A percentile compares a stretch with the other conserved stretches of the same genome.
Evolutionary conservation across 805 yeast species (phyloP).

Genomic region (Nakazawaea wickerhamii): DNA sequence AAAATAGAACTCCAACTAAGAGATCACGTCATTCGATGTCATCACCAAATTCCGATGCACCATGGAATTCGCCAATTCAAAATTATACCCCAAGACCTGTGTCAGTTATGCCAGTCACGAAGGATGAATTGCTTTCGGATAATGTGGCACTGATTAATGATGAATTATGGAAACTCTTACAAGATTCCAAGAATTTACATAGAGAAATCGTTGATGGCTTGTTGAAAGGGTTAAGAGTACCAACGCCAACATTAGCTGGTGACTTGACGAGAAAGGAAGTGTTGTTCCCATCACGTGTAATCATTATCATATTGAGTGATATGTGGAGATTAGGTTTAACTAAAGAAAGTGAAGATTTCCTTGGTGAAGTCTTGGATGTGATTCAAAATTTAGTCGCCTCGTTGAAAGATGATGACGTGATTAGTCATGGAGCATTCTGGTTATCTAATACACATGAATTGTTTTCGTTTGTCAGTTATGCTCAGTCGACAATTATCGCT

Average conservation of each 20-base stretch:
- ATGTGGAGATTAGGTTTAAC: conserved; percentile 98
- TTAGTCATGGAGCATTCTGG: conserved; percentile 96
- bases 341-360: conserved; percentile 81
- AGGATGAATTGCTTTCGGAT: conserved; percentile 40
- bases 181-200: conserved; percentile 68
- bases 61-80: conserved; percentile 30
- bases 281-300: conserved; percentile 91
- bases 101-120: conserved; percentile 54
- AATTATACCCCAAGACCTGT: conserved; percentile 51
- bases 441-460: conserved; percentile 92
- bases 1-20: conserved; percentile 14
- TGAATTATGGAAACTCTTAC: conserved; percentile 64
- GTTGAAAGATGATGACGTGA: conserved; percentile 81
- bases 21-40: conserved; percentile 18
- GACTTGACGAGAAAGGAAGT: conserved; percentile 85
- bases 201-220: conserved; percentile 83
- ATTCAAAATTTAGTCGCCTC: conserved; percentile 79
- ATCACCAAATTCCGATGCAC: conserved; percentile 18
- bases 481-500: conserved; percentile 85
- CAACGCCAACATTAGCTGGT: conserved; percentile 72
- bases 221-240: conserved; percentile 77
- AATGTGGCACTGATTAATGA: conserved; percentile 68
- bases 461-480: conserved; percentile 89
- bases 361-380: conserved; percentile 82
- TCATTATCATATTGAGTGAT: conserved; percentile 86